phyloP scores from a whole-genome alignment of 345 rosid genomes.

The Aethionema arabicum region DNA sequence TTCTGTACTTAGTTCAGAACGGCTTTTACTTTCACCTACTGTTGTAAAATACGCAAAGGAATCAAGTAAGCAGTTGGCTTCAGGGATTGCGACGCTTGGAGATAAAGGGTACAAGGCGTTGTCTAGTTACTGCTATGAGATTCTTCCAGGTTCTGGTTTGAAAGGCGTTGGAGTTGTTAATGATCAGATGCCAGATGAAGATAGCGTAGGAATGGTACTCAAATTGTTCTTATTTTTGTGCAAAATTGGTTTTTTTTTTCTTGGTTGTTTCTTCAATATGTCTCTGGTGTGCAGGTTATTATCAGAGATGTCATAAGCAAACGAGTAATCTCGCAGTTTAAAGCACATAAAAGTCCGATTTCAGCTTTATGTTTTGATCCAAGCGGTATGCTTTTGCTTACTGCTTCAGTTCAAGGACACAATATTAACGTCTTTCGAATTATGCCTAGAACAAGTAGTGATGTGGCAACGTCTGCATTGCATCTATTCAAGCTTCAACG shows the following conservation, averaged over 20 bases:
- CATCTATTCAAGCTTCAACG: slow-evolving; percentile 93
- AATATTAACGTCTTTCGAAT: slow-evolving; percentile 84
- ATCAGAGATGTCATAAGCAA: slow-evolving; percentile 74
- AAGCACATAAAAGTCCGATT: slow-evolving; percentile 90
- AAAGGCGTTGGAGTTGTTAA: slow-evolving; percentile 54
- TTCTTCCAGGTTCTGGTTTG: slow-evolving; percentile 66
- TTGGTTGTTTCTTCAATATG: slow-evolving; percentile 5
- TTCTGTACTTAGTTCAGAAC: slow-evolving; percentile 61
- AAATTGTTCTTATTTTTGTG: slow-evolving; percentile 12
- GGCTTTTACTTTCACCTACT: slow-evolving; percentile 53
- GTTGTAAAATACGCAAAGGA: slow-evolving; percentile 83
- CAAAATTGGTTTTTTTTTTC: slow-evolving; percentile 5
- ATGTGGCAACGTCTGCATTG: slow-evolving; percentile 46
- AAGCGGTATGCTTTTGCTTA: slow-evolving; percentile 83
- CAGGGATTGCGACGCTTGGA: slow-evolving; percentile 84
- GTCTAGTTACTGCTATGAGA: slow-evolving; percentile 71
- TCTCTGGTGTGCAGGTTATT: slow-evolving; percentile 56
- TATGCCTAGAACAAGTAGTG: slow-evolving; percentile 59
- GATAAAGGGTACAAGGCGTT: slow-evolving; percentile 76
- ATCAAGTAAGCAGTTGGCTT: slow-evolving; percentile 86
- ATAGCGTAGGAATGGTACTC: slow-evolving; percentile 79
- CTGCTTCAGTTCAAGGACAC: slow-evolving; percentile 93
- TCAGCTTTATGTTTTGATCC: slow-evolving; percentile 92
- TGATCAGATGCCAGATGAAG: slow-evolving; percentile 59
- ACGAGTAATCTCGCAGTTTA: slow-evolving; percentile 70